Conservation (phyloP, 202 grass and related monocot species). For the Schoenoplectus triqueter region DNA sequence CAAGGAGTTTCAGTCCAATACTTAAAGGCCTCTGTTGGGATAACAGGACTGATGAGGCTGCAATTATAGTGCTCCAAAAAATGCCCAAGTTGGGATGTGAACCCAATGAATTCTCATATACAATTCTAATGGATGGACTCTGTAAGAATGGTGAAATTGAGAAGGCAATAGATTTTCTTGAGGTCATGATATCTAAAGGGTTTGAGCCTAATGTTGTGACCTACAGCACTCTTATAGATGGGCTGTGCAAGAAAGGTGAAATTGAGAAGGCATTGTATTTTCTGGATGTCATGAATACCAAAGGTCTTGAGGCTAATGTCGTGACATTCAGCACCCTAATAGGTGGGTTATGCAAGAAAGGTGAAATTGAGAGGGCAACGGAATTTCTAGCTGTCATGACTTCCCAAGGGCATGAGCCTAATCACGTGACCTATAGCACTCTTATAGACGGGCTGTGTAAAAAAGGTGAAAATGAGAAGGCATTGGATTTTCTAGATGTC, state of each 20-base stretch:
- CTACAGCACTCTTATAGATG: constrained; percentile 9
- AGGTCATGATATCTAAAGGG: background rate
- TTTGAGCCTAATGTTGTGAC: background rate
- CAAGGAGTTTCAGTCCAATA: background rate
- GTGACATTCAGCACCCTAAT: constrained; percentile 9
- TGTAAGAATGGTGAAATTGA: constrained; percentile 23
- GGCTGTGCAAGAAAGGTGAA: background rate
- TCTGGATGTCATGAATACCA: background rate
- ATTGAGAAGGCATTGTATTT: constrained; percentile 13
- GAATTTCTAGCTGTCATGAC: background rate
- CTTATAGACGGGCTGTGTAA: constrained; percentile 14
- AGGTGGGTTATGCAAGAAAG: constrained; percentile 17
- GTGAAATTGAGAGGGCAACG: constrained; percentile 6
- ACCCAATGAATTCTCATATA: constrained; percentile 8
- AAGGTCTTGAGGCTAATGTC: background rate
- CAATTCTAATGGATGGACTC: background rate
- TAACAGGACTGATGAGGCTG: background rate
- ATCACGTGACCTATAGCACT: constrained; percentile 6
- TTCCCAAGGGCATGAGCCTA: background rate
- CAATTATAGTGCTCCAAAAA: background rate
- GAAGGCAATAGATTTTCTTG: background rate
- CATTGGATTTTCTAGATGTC: background rate
- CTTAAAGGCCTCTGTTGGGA: constrained; percentile 1
- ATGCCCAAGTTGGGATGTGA: constrained; percentile 12
- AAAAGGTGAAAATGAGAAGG: constrained; percentile 2